Percentiles rank a stretch among this genome's conserved stretches.
These are phyloP conservation scores for Claviceps capensis DNA, from an alignment of 2,329 filamentous ascomycete species.

Conservation along the genomic window DNA sequence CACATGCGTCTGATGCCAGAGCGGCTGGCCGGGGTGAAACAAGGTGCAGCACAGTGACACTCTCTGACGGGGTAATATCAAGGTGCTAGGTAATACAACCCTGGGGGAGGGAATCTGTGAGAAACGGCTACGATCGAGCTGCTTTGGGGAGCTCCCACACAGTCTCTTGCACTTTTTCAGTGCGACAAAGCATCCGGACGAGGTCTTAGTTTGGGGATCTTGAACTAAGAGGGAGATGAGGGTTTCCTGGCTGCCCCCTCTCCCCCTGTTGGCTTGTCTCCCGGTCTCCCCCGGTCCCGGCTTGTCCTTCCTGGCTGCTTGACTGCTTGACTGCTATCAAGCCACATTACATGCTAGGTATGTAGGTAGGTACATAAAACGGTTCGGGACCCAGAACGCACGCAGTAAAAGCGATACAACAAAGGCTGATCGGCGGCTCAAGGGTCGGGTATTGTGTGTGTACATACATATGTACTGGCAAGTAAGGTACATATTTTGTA, in stretches of 20 bases:
- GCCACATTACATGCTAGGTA: neutral
- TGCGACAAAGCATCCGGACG: constrained; percentile 16
- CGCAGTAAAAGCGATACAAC: constrained; percentile 10
- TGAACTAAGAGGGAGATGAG: constrained; percentile 2
- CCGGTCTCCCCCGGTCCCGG: no score
- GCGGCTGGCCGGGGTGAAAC: constrained; percentile 29
- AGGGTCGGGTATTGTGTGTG: constrained; percentile 34
- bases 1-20: constrained; percentile 13
- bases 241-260: neutral
- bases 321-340: constrained; percentile 3
- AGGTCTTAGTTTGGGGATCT: no score
- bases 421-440: constrained; percentile 26
- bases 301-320: constrained; percentile 4
- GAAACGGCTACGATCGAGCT: constrained; percentile 24
- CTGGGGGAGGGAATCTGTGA: constrained; percentile 26
- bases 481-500: neutral
- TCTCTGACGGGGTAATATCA: constrained; percentile 9
- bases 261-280: no score
- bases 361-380: constrained; percentile 2
- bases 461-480: constrained; percentile 15
- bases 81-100: constrained; percentile 31
- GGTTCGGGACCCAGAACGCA: constrained; percentile 16
- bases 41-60: constrained; percentile 39
- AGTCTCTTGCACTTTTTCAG: constrained; percentile 24
- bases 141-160: constrained; percentile 9